Evolutionary conservation across 768 basidiomycete species (phyloP).

Genomic region (Phaffia australis): DNA sequence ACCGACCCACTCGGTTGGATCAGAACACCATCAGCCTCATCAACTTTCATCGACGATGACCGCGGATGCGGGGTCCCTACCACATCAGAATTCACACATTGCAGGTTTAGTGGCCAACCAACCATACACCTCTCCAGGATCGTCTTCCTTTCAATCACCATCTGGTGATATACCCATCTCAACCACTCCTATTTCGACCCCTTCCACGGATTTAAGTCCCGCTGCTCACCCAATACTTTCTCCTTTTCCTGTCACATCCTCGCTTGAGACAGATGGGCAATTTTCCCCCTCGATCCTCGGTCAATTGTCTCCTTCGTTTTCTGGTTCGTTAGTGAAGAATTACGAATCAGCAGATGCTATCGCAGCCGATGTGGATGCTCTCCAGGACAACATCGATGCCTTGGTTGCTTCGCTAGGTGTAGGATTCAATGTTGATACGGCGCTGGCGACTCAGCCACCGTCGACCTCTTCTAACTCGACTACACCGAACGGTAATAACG

Average conservation of each 20-base stretch:
- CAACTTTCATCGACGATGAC: not conserved
- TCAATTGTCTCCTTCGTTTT: conserved; percentile 5
- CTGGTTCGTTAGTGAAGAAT: not conserved
- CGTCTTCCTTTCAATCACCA: conserved; percentile 1
- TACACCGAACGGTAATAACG: too few species aligned
- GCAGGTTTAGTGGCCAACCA: too few species aligned
- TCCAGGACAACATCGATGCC: conserved; percentile 17
- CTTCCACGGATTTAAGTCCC: not conserved
- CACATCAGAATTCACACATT: too few species aligned
- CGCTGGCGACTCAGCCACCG: too few species aligned
- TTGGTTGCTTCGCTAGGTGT: conserved; percentile 19
- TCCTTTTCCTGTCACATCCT: too few species aligned
- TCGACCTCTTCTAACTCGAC: too few species aligned
- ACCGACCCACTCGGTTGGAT: not conserved
- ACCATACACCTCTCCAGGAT: not conserved
- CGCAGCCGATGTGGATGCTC: conserved; percentile 18
- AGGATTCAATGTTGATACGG: not conserved
- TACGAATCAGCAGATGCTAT: conserved; percentile 19
- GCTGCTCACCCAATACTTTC: not conserved
- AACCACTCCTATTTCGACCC: not conserved
- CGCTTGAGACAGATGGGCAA: not conserved
- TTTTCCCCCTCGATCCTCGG: conserved; percentile 12
- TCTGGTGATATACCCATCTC: not conserved
- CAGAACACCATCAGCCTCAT: not conserved
- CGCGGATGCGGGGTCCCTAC: too few species aligned